These are phyloP conservation scores for Penicillium sp. DNA, from an alignment of 2,329 filamentous ascomycete species.

Conservation along the genomic window DNA sequence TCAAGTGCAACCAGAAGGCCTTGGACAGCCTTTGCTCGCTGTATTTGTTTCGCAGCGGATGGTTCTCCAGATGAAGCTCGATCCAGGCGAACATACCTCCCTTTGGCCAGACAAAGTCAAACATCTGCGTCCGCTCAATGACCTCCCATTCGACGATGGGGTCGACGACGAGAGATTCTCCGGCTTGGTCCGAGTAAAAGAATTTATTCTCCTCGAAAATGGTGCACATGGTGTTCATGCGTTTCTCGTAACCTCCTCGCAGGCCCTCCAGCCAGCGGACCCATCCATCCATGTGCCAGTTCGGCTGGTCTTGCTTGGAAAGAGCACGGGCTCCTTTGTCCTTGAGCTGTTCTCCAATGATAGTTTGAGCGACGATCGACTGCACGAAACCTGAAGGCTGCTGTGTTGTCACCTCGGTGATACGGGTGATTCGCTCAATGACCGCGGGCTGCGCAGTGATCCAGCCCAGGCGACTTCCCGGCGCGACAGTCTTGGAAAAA, in stretches of 20 bases:
- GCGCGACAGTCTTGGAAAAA: slow-evolving; percentile 88
- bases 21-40: slow-evolving; percentile 52
- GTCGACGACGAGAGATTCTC: slow-evolving; percentile 28
- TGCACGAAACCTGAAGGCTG: slow-evolving; percentile 89
- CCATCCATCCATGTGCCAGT: slow-evolving; percentile 82
- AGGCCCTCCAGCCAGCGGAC: slow-evolving; percentile 85
- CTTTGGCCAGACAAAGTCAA: slow-evolving; percentile 71
- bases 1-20: slow-evolving; percentile 67
- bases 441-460: slow-evolving; percentile 76
- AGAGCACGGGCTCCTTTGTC: slow-evolving; percentile 35
- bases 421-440: slow-evolving; percentile 65
- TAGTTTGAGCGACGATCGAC: slow-evolving; percentile 54
- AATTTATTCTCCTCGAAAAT: slow-evolving; percentile 64
- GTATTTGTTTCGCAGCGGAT: slow-evolving; percentile 60
- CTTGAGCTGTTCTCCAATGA: slow-evolving; percentile 64
- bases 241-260: slow-evolving; percentile 73
- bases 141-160: slow-evolving; percentile 63
- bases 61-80: slow-evolving; percentile 61
- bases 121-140: slow-evolving; percentile 67
- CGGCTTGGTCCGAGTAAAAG: slow-evolving; percentile 56
- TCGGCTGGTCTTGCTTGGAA: slow-evolving; percentile 46
- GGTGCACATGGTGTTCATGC: slow-evolving; percentile 74
- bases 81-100: slow-evolving; percentile 94
- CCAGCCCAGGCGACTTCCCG: slow-evolving; percentile 85
- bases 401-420: slow-evolving; percentile 72